Percentiles rank a stretch among this genome's conserved stretches.
These are phyloP conservation scores for Talaromyces trachyspermus DNA, from an alignment of 495 filamentous ascomycete species.

Conservation along the genomic window DNA sequence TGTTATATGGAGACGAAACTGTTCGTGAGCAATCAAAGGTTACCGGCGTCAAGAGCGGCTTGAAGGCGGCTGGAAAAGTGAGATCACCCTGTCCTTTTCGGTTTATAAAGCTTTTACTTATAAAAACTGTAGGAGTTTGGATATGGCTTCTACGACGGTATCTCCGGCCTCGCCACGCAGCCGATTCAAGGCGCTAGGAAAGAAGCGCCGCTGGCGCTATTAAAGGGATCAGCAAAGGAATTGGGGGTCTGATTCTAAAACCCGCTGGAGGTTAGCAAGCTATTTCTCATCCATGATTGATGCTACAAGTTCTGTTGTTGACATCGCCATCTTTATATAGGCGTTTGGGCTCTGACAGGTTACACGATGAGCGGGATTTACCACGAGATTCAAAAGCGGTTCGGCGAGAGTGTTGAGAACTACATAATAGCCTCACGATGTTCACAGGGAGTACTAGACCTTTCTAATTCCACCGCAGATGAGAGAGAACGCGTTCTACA, in stretches of 20 bases:
- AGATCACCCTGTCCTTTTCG: too few species aligned
- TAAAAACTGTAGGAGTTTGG: conserved; percentile 58
- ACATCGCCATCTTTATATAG: conserved; percentile 26
- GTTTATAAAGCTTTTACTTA: too few species aligned
- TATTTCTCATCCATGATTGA: conserved; percentile 3
- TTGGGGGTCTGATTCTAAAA: conserved; percentile 65
- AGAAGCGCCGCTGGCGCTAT: conserved; percentile 58
- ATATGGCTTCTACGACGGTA: conserved; percentile 60
- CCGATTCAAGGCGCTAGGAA: conserved; percentile 59
- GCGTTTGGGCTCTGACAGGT: conserved; percentile 58
- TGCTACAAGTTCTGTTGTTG: neutral
- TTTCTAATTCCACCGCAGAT: conserved; percentile 32
- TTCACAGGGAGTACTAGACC: conserved; percentile 62
- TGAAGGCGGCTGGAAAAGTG: conserved; percentile 55
- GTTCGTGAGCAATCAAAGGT: conserved; percentile 64
- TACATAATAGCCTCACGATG: conserved; percentile 69
- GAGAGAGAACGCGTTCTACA: conserved; percentile 51
- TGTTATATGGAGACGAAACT: conserved; percentile 68
- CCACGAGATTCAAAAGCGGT: conserved; percentile 58
- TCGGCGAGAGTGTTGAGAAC: conserved; percentile 55
- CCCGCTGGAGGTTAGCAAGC: conserved; percentile 52
- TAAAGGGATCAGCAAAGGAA: conserved; percentile 69
- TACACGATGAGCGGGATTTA: conserved; percentile 72
- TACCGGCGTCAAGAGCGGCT: conserved; percentile 57
- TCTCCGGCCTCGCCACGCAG: conserved; percentile 66